These are phyloP conservation scores for Venturia pyrina DNA, from an alignment of 2,329 filamentous ascomycete genomes.

Conservation along the genomic window DNA sequence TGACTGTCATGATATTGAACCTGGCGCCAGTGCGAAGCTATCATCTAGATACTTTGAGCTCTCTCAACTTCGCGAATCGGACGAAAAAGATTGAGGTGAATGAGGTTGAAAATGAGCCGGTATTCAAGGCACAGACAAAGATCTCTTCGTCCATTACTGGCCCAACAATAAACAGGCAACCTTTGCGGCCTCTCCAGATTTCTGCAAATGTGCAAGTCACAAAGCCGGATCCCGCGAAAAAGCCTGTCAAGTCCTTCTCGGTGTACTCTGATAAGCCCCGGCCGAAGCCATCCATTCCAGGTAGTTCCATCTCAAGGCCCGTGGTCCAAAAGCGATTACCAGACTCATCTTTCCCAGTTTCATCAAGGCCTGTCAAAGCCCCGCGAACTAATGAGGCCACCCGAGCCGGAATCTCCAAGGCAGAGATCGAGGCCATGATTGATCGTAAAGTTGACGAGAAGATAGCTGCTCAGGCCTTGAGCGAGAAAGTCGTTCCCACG, in stretches of 20 bases:
- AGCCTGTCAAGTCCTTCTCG: constrained; percentile 73
- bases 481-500: constrained; percentile 40
- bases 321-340: constrained; percentile 18
- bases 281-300: not conserved
- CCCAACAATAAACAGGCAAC: constrained; percentile 52
- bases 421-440: constrained; percentile 81
- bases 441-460: constrained; percentile 88
- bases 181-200: constrained; percentile 65
- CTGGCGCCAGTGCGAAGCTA: constrained; percentile 85
- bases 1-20: constrained; percentile 95
- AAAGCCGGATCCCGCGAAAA: constrained; percentile 35
- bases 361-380: constrained; percentile 32
- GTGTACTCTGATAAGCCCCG: constrained; percentile 68
- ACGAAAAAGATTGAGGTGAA: constrained; percentile 94
- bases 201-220: constrained; percentile 4
- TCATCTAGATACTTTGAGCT: constrained; percentile 87
- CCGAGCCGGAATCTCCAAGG: constrained; percentile 37
- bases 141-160: constrained; percentile 25
- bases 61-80: constrained; percentile 86
- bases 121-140: constrained; percentile 48
- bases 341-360: constrained; percentile 34
- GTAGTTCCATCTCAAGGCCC: not conserved
- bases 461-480: constrained; percentile 61
- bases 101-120: constrained; percentile 90
- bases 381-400: constrained; percentile 27